Base-by-base conservation (phyloP, 1,284 basidiomycete genomes). In the Marasmius oreades region DNA sequence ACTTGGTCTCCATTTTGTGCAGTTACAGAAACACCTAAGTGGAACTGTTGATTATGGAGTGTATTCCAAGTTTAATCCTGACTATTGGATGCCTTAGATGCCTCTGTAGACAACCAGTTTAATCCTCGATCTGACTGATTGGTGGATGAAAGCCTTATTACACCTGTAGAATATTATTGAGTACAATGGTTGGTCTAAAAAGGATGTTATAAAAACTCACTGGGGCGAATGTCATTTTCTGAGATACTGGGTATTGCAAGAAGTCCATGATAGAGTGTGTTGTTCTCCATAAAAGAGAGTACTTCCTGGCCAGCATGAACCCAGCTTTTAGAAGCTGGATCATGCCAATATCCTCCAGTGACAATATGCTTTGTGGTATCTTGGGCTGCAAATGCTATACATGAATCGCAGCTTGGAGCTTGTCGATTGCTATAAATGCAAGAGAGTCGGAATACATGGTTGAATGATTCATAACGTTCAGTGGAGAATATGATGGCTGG, bases 381-480 rank as follows among this genome's bases (percentile, higher is more conserved):
- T 47, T 47, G 22, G 14, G 16, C 20, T 12, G 45, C 22, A 23
- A 47, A 47, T 7, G 45, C 24, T 11, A 6, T n/a, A 24, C 45
- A 47, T 4, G 45, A 47, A 26, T 66, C 62, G 7, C 54, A 53
- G 11, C 60, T 63, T 3, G 64, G 65, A 8, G 63, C 59, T 37
- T 62, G 59, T 14, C 58, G 57, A 52, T 65, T 65, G 18, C 51
- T 54, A 42, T 62, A 59, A 6, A 62, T 48, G 47, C 61, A 61
- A 7, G 33, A 44, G 3, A 53, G 34, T 18, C 59, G 58, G 20
- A 62, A 61, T 11, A 62, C 54, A 31, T 48, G 36, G 36, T 64
- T 64, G 54, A 56, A 64, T 1, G 55, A 62, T 28, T 64, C 61
- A 45, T 61, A 64, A 5, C 51, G 37, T 36, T 64, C 61, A 1